Base-by-base conservation (phyloP, 2,329 filamentous ascomycete genomes). In the Tolypocladium sp. region DNA sequence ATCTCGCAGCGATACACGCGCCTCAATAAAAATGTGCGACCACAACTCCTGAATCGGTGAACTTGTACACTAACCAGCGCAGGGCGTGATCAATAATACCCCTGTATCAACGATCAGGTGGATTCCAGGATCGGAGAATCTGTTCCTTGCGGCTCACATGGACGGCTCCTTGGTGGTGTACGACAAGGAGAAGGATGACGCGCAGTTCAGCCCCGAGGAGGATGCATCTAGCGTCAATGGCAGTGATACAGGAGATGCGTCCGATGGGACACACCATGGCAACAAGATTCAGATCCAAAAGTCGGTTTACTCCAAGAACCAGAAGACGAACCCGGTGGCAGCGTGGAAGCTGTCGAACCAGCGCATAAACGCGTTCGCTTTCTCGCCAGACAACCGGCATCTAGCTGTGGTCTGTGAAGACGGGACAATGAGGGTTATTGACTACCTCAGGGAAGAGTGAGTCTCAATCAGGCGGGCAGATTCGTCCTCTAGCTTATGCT, bases 131-230 rank as follows among this genome's bases (percentile, higher is more conserved):
- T 96, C 93, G 8, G 94, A 99, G 69, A 95, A 90, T 63, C 78
- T 96, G 17, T 97, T 99, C 69, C 79, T 99, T 53, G 92, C 92
- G 13, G 89, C 92, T 13, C 92, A 97, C 71, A 90, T 91, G 80
- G 92, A 99, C 68, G 94, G 94, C 1, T 88, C 89, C 3, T 74
- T 99, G 52, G 83, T 99, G 3, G 91, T 97, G 1, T 99, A 97
- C 66, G 94, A 99, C 74, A 99, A 97, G 74, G 92, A 97, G 69
- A 96, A 94, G 71, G 92, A 97, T 63, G 92, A 97, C 70, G 86
- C 87, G 0, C 80, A 86, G 1, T 94, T 96, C 67, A 80, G 84
- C 3, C 82, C 89, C 0, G 91, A 96, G 69, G 82, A 88, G 40
- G 79, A 83, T 59, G 70, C 61, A 42, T 56, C 65, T 62, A 93